Percentiles rank a stretch among this genome's conserved stretches.
These are phyloP conservation scores for Alternaria conjuncta DNA, from an alignment of 2,329 filamentous ascomycete genomes.

Conservation along the genomic window DNA sequence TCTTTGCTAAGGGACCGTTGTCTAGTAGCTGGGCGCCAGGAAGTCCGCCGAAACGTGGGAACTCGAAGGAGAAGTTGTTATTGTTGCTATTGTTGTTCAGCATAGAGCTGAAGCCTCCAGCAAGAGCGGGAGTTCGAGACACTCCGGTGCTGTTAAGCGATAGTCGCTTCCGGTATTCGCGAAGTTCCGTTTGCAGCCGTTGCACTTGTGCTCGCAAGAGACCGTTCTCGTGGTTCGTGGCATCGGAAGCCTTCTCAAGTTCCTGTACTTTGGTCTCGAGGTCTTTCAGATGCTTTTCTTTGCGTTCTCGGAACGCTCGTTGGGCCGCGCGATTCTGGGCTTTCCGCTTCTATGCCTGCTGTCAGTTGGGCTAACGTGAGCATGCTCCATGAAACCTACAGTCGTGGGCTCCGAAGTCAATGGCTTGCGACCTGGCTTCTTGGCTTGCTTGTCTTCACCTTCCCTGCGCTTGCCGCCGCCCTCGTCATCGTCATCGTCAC, in stretches of 20 bases:
- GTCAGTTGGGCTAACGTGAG: conserved; percentile 29
- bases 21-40: conserved; percentile 62
- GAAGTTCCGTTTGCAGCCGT: conserved; percentile 81
- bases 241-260: conserved; percentile 80
- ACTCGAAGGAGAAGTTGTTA: conserved; percentile 92
- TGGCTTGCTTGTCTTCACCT: conserved; percentile 81
- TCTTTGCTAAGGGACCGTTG: conserved; percentile 50
- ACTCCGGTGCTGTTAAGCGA: conserved; percentile 63
- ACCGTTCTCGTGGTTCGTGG: conserved; percentile 83
- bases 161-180: conserved; percentile 88
- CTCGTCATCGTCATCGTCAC: conserved; percentile 67
- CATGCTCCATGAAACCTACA: conserved; percentile 65
- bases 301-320: conserved; percentile 66
- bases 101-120: conserved; percentile 54
- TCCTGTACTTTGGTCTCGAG: conserved; percentile 72
- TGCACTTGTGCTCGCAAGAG: conserved; percentile 86
- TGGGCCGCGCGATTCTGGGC: conserved; percentile 72
- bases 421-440: conserved; percentile 96
- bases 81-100: conserved; percentile 66
- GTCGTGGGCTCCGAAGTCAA: conserved; percentile 94
- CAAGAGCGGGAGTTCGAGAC: conserved; percentile 56
- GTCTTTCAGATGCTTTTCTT: conserved; percentile 70
- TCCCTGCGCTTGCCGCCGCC: conserved; percentile 79
- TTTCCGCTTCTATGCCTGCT: conserved; percentile 77
- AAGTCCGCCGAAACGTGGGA: conserved; percentile 87